Base-by-base conservation (phyloP, 2,329 filamentous ascomycete species). In the Fonsecaea multimorphosa region DNA sequence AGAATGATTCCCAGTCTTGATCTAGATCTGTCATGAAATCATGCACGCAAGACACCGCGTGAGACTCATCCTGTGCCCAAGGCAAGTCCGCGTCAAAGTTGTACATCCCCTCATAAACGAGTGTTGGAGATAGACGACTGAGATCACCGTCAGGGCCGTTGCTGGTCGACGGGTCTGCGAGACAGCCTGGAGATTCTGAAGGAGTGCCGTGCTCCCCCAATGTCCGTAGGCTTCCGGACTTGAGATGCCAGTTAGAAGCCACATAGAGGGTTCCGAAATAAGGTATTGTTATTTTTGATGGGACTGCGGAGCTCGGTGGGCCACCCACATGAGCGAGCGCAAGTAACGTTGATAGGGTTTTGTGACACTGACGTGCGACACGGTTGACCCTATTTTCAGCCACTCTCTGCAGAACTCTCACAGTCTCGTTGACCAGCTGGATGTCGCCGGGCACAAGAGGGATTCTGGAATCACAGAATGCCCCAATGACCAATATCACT, bases 1-100 rank as follows among this genome's bases (percentile, higher is more conserved):
- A 58, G 61, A 64, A 59, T 14, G 46, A 53, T 31, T 64, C 55
- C 61, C 55, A 64, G n/a, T 59, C 61, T 27, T 59, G 54, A 34
- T 59, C 61, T 4, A 58, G 24, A 27, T 29, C 40, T 24, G 46
- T n/a, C 55, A 46, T 64, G 16, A 44, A 29, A 38, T 49, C 54
- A n/a, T 46, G 19, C 9, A 55, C 59, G 3, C 38, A 34, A 16
- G 53, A 16, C 11, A 53, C 27, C 5, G 16, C 8, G 12, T 6
- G 32, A 14, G 32, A 11, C 16, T 52, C 61, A 49, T 59, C 46
- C 29, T 40, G 40, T 16, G 27, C 31, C 55, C 55, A 54, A 24
- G 40, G 32, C 55, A 53, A 36, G 38, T 34, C 38, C 1, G 55
- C 40, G 12, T 64, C 55, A 22, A 58, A 58, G 54, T n/a, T 59